These are phyloP conservation scores for Aleurites moluccanus DNA, from an alignment of 441 rosid genomes.

Conservation along the genomic window DNA sequence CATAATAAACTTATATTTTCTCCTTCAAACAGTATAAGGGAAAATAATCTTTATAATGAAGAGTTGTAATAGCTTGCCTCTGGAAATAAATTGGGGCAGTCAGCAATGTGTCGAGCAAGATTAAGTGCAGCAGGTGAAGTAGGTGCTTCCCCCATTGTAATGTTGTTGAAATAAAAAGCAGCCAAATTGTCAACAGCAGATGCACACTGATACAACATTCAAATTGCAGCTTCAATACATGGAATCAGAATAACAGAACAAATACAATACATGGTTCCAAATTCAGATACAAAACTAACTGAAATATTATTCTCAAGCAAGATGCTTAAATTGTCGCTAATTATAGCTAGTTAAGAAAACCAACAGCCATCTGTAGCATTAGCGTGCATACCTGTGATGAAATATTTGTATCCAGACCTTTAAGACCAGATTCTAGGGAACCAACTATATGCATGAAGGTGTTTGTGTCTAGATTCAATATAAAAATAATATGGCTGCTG, in stretches of 20 bases:
- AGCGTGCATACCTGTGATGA: conserved; percentile 78
- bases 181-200: conserved; percentile 96
- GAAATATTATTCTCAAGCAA: background rate
- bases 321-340: conserved; percentile 2
- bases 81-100: conserved; percentile 90
- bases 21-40: background rate
- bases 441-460: conserved; percentile 94
- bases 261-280: background rate
- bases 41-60: background rate
- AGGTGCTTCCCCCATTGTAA: conserved; percentile 91
- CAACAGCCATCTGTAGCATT: background rate
- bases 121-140: conserved; percentile 64
- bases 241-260: conserved; percentile 9
- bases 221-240: conserved; percentile 11
- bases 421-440: conserved; percentile 98
- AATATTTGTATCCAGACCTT: conserved; percentile 82
- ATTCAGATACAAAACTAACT: background rate
- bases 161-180: conserved; percentile 88
- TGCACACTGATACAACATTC: conserved; percentile 72
- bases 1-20: background rate
- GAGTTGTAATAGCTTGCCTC: conserved; percentile 54
- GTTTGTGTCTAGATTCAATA: conserved; percentile 77
- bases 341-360: background rate
- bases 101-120: conserved; percentile 83
- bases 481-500: conserved; percentile 68